Percentiles rank a stretch among this genome's conserved stretches.
Conservation (phyloP, 176 grass and related monocot species). For the Rhynchospora breviuscula region DNA sequence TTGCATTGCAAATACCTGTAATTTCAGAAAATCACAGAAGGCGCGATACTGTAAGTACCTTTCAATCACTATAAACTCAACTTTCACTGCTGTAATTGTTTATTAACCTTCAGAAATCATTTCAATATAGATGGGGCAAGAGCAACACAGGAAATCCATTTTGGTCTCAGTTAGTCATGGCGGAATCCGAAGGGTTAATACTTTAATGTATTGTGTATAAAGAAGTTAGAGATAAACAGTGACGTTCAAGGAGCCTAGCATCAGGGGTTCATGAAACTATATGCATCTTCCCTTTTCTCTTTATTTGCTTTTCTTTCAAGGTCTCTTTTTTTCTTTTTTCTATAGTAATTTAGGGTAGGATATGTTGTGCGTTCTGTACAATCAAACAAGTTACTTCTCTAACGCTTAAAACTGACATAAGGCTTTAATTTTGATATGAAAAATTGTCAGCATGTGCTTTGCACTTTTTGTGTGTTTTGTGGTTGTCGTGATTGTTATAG, state of each 20-base stretch:
- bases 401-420: not conserved
- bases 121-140: conserved; percentile 7
- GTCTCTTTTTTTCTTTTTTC: too few relatives aligned
- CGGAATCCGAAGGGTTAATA: not conserved
- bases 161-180: not conserved
- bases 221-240: not conserved
- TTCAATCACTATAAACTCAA: not conserved
- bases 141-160: not conserved
- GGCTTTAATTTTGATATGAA: not conserved
- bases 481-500: not conserved
- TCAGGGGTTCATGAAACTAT: too few relatives aligned
- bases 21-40: not conserved
- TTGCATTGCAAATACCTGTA: not conserved
- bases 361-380: not conserved
- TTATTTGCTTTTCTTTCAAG: too few relatives aligned
- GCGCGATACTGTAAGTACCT: conserved; percentile 15
- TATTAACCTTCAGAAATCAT: not conserved
- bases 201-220: not conserved
- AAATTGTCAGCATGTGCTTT: not conserved
- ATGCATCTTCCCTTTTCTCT: too few relatives aligned
- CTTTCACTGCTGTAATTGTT: not conserved
- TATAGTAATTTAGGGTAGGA: not conserved
- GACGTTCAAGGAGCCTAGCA: too few relatives aligned
- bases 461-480: not conserved
- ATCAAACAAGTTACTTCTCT: not conserved